Base-by-base conservation (phyloP, 495 filamentous ascomycete genomes). In the Hypoxylon subgilvum region DNA sequence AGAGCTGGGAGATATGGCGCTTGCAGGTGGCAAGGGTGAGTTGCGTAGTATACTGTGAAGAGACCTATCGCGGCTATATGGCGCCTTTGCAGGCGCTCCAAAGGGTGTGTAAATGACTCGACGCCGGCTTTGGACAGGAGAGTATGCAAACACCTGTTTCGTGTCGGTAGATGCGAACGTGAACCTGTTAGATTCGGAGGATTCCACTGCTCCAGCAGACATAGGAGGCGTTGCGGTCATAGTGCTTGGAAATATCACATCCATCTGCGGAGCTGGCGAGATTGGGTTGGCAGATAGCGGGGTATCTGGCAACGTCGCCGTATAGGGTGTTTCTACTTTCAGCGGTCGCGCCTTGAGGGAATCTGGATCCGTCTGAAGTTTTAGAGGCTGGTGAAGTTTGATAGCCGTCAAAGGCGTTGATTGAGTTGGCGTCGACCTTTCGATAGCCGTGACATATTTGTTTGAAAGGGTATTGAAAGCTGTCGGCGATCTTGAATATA, bases 401-500 rank as follows among this genome's bases (percentile, higher is more conserved):
- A 79, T 73, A 36, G 75, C 72, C 6, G 70, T 70, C 31, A 76
- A 51, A 28, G 74, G 70, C 12, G 71, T 74, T 35, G 69, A 70
- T 41, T 73, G 69, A n/a, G 68, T 64, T 10, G 83, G 82, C 5
- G 86, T 83, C 27, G 88, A 86, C 41, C 83, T 78, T 41, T 87
- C 83, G 12, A 84, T 85, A n/a, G 81, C 74, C 25, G 81, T 81
- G 22, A 88, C 85, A 68, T 91, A 91, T 50, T 85, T 84, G 69
- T 95, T 94, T 25, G 84, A 85, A 61, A 91, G 86, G 28, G 90
- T 95, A 69, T 93, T 95, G 69, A 89, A 88, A 17, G 85, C 74
- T 3, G 90, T 94, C 4, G 90, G 89, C 6, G 89, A 92, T 23
- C 82, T 82, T 13, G 87, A 76, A 32, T 87, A 79, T 1, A 85